Base-by-base conservation (phyloP, 192 early-diverging fungal species). In the Rhizophagus clarus region DNA sequence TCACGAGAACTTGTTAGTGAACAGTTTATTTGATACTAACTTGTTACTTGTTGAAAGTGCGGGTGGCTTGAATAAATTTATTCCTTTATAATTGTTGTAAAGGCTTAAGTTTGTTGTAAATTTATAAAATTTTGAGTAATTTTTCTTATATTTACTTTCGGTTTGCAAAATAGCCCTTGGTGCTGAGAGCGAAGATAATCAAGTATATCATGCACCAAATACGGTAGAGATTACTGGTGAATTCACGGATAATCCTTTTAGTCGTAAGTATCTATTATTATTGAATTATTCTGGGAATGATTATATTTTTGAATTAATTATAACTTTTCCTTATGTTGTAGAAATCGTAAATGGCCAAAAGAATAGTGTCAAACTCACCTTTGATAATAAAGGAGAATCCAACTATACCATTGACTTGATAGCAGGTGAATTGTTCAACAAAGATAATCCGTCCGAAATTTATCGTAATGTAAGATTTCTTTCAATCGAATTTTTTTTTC, bases 331-430 rank as follows among this genome's bases (percentile, higher is more conserved):
- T 75, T 14, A 11, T 66, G 22, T 20, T 11, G 1, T 81, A 87
- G 86, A 82, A 40, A 81, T 87, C n/a, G 72, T 84, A 31, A 87
- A 87, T 79, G 86, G 86, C 17, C 82, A 87, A 66, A 69, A 77
- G 45, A 87, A 85, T 61, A 84, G 81, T 61, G 64, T 87, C 14
- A 71, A 80, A 4, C 49, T 87, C 61, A 77, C 67, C 37, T 74
- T 87, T 49, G 79, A 72, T 37, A 87, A 87, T 79, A 85, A 87
- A 61, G 86, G 83, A 40, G 42, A 80, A 14, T 26, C 22, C 24
- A 61, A 72, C 31, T 83, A 82, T 32, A 82, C 82, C 5, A 75
- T 87, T n/a, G 45, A 71, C 26, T 42, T 77, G 28, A 64, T 87
- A 11, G 75, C 79, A 77, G 86, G 81, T 31, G 47, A 28, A 47